These are phyloP conservation scores for Globisporangium rhizosaccharum DNA, from an alignment of 352 stramenopile species.

Conservation along the genomic window DNA sequence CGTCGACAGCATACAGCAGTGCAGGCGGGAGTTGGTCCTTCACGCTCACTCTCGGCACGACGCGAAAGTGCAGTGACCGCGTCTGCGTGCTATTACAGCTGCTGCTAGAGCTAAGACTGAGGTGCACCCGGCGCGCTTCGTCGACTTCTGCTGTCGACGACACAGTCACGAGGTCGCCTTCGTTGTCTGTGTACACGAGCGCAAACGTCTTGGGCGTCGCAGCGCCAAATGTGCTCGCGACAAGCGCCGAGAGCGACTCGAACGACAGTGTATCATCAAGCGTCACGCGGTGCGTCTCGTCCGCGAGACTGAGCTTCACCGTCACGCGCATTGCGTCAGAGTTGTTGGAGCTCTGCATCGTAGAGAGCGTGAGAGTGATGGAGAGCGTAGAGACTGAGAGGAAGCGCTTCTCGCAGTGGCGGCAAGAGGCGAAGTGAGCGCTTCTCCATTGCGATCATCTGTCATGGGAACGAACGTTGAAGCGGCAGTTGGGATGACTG, in stretches of 20 bases:
- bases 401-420: too few species aligned
- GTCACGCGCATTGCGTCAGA: slow-evolving; percentile 17
- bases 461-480: too few species aligned
- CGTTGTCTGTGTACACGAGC: slow-evolving; percentile 67
- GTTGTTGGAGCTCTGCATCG: not conserved
- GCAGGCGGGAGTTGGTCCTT: slow-evolving; percentile 41
- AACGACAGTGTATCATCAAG: slow-evolving; percentile 37
- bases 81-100: slow-evolving; percentile 7
- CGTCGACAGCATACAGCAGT: slow-evolving; percentile 38
- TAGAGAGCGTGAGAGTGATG: not conserved
- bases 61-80: slow-evolving; percentile 47
- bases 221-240: slow-evolving; percentile 30
- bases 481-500: too few species aligned
- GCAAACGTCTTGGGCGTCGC: slow-evolving; percentile 26
- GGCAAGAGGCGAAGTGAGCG: too few species aligned
- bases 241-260: slow-evolving; percentile 34
- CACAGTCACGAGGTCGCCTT: slow-evolving; percentile 63
- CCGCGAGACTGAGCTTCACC: slow-evolving; percentile 52
- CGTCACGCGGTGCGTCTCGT: slow-evolving; percentile 40
- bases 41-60: slow-evolving; percentile 37
- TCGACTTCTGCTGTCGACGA: slow-evolving; percentile 41
- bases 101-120: not conserved
- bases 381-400: too few species aligned
- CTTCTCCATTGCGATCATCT: too few species aligned
- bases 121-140: slow-evolving; percentile 50